Evolutionary conservation across 2,329 filamentous ascomycete genomes (phyloP), one percentile per base, ranked within the genome.

Genomic region (Aspergillus spinulosporus): DNA sequence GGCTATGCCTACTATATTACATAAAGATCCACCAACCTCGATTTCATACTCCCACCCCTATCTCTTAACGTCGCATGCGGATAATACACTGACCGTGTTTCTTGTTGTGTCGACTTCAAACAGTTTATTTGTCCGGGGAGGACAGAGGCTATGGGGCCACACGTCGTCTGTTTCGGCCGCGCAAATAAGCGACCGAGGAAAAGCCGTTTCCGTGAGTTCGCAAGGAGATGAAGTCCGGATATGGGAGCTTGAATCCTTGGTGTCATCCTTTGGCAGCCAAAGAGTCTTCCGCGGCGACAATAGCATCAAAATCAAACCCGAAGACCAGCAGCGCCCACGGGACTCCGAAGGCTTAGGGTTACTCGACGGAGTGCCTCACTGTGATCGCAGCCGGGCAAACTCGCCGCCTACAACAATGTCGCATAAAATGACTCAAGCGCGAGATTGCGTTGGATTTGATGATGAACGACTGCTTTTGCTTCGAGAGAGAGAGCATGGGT

Each of bases 381-480:
- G 29, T 64, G 71, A 32, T 62, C 59, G 36, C n/a, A 36, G n/a
- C 47, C 58, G 56, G 21, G 54, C 65, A 2, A 44, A 57, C 2
- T 58, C 59, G 5, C 70, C 5, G 34, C 62, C 74, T 52, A 63
- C 72, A 5, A 68, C 74, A 49, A 59, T 64, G 11, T 71, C 73
- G 29, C 70, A 71, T 40, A 74, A 78, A 45, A 61, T 77, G 11
- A 72, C 74, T 3, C 70, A 80, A 4, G 80, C 76, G 40, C 73
- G 79, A 59, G 80, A 81, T 50, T 93, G 88, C 84, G 85, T 96
- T 6, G 90, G 90, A 0, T 96, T 96, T 66, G 91, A 96, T 66
- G 90, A 96, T 43, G 90, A 96, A 72, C 91, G 91, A 76, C 89
- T 96, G n/a, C 87, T 96, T 59, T 85, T 96, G 42, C 78, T 96